Conservation (phyloP, 78 protist species). For the Reticulomyxa filosa region DNA sequence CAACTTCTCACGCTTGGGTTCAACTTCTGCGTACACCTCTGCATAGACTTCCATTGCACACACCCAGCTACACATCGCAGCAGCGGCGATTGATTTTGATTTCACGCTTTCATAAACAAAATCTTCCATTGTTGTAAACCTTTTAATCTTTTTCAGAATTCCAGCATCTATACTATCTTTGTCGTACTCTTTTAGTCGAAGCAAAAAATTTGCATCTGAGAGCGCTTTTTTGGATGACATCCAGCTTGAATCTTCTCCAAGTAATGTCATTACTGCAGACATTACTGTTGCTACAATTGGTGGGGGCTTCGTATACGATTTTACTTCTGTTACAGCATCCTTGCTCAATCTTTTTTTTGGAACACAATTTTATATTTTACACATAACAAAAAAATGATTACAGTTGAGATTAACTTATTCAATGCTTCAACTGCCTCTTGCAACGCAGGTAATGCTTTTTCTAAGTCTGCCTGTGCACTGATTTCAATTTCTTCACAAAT, state of each 20-base stretch:
- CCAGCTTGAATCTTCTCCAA: slow-evolving; percentile 34
- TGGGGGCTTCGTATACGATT: slow-evolving; percentile 7
- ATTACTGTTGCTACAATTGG: slow-evolving; percentile 28
- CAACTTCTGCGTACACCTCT: slow-evolving; percentile 14
- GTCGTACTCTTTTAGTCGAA: slow-evolving; percentile 31
- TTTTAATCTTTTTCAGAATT: slow-evolving; percentile 18
- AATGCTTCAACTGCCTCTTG: slow-evolving; percentile 18
- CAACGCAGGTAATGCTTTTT: slow-evolving; percentile 7
- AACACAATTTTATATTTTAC: too few relatives aligned
- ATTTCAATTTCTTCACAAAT: background rate
- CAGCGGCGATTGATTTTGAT: slow-evolving; percentile 26
- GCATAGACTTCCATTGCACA: slow-evolving; percentile 31
- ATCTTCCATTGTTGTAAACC: background rate
- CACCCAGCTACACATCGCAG: slow-evolving; percentile 42
- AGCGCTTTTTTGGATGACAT: slow-evolving; percentile 25
- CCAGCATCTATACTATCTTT: slow-evolving; percentile 43
- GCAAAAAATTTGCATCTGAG: slow-evolving; percentile 26
- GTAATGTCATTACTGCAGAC: slow-evolving; percentile 42
- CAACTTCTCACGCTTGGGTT: slow-evolving; percentile 12
- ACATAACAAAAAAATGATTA: too few relatives aligned
- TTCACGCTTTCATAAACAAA: slow-evolving; percentile 13
- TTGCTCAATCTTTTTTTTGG: too few relatives aligned
- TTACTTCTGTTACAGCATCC: slow-evolving; percentile 16
- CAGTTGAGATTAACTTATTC: too few relatives aligned
- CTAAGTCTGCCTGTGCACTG: slow-evolving; percentile 22